A percentile compares a stretch with the other conserved stretches of the same genome.
phyloP scores from a whole-genome alignment of 2,329 filamentous ascomycete genomes.

The Pseudocercospora macadamiae region DNA sequence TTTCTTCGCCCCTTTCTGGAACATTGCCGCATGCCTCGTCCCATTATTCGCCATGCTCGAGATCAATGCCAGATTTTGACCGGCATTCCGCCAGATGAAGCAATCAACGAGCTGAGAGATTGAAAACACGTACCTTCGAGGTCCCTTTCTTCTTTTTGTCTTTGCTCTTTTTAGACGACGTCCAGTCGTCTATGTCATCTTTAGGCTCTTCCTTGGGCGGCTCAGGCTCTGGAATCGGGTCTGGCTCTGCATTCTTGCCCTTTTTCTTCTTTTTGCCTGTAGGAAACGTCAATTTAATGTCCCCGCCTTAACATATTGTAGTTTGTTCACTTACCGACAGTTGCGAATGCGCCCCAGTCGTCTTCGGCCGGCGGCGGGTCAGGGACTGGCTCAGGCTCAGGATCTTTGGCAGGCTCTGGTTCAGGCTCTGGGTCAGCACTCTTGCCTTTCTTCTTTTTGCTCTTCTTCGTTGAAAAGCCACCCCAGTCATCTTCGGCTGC shows the following conservation, averaged over 20 bases:
- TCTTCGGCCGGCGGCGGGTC: constrained; percentile 37
- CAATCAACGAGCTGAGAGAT: neutral
- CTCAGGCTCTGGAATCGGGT: constrained; percentile 28
- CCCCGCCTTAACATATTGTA: constrained; percentile 41
- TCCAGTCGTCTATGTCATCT: constrained; percentile 22
- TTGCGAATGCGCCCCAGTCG: constrained; percentile 35
- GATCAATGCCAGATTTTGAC: constrained; percentile 11
- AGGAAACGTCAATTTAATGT: neutral
- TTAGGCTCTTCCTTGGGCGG: constrained; percentile 18
- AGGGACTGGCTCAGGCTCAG: constrained; percentile 44
- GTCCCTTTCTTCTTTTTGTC: constrained; percentile 41
- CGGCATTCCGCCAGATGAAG: constrained; percentile 14
- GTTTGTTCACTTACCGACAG: constrained; percentile 34
- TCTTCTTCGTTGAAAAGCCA: constrained; percentile 45
- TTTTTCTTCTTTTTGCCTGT: constrained; percentile 32
- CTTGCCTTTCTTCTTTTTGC: constrained; percentile 45
- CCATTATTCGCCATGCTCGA: constrained; percentile 22
- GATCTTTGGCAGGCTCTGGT: constrained; percentile 36
- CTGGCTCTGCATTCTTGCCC: constrained; percentile 23
- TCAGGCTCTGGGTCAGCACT: constrained; percentile 29
- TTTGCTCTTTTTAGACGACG: constrained; percentile 26
- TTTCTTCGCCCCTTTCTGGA: constrained; percentile 14
- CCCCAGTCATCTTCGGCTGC: constrained; percentile 32
- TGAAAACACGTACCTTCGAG: constrained; percentile 36
- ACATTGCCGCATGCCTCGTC: neutral